Conservation (phyloP, 495 filamentous ascomycete genomes). For the Hypomontagnella submonticulosa region DNA sequence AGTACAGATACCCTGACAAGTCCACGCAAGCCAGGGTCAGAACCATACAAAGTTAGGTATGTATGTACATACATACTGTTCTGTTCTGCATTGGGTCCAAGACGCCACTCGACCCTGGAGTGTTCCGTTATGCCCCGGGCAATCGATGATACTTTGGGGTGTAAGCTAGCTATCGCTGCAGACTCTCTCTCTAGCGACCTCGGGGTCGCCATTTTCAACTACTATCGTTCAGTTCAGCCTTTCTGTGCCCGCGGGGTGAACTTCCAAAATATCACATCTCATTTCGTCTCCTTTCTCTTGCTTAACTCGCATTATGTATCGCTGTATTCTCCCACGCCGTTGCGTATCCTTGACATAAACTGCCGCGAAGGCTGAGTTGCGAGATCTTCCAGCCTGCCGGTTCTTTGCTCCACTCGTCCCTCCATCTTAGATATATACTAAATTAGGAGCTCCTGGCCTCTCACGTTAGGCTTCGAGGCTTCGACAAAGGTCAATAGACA, state of each 20-base stretch:
- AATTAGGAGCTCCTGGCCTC: constrained; percentile 10
- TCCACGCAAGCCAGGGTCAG: constrained; percentile 36
- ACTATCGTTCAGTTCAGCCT: constrained; percentile 21
- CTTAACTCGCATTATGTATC: constrained; percentile 28
- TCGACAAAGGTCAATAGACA: constrained; percentile 16
- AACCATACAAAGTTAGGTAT: too few species aligned
- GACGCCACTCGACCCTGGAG: constrained; percentile 37
- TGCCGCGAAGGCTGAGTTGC: constrained; percentile 31
- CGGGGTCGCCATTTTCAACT: constrained; percentile 36
- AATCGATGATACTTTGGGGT: constrained; percentile 36
- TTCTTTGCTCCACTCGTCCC: constrained; percentile 41
- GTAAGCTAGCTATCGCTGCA: constrained; percentile 42
- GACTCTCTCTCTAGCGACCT: constrained; percentile 28
- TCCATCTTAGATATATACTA: constrained; percentile 23
- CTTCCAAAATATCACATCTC: constrained; percentile 27
- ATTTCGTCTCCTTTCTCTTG: neutral
- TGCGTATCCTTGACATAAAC: constrained; percentile 34
- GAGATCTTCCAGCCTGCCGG: constrained; percentile 24
- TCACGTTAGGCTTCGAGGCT: neutral
- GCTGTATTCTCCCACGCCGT: constrained; percentile 19
- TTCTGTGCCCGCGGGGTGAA: constrained; percentile 40
- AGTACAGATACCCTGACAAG: constrained; percentile 25
- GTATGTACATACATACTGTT: constrained; percentile 3
- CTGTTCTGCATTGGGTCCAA: constrained; percentile 30
- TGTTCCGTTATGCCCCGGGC: constrained; percentile 35